A percentile compares a stretch with the other conserved stretches of the same genome.
phyloP scores from a whole-genome alignment of 257 asterid species.

The Knoxia roxburghii region DNA sequence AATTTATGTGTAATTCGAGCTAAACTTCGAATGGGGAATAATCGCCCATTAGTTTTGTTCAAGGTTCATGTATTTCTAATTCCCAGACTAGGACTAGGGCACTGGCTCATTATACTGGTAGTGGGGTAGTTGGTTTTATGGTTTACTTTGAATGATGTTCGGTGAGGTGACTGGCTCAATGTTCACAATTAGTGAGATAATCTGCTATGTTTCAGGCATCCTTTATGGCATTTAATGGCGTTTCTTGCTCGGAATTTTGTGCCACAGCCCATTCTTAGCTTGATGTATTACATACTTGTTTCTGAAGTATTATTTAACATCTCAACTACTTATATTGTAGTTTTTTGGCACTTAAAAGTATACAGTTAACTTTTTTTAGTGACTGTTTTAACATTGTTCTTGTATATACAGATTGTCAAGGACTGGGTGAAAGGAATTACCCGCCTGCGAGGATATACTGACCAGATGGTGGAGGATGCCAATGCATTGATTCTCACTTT shows the following conservation, averaged over 20 bases:
- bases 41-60: neutral
- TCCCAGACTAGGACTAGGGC: neutral
- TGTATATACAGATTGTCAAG: slow-evolving; percentile 28
- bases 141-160: too few relatives aligned
- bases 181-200: too few relatives aligned
- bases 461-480: slow-evolving; percentile 79
- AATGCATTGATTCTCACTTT: slow-evolving; percentile 80
- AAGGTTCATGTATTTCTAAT: neutral
- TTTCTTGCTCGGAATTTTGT: too few relatives aligned
- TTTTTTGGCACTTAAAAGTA: too few relatives aligned
- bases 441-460: slow-evolving; percentile 26
- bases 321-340: too few relatives aligned
- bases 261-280: too few relatives aligned
- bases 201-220: too few relatives aligned
- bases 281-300: too few relatives aligned
- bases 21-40: neutral
- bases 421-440: slow-evolving; percentile 39
- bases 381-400: neutral
- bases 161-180: too few relatives aligned
- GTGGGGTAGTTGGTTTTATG: neutral
- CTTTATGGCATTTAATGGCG: too few relatives aligned
- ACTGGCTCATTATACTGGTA: neutral
- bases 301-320: too few relatives aligned
- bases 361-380: neutral
- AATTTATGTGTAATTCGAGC: neutral